These are phyloP conservation scores for Wickerhamomyces sp. DNA, from an alignment of 1,139 yeast genomes.

Conservation along the genomic window DNA sequence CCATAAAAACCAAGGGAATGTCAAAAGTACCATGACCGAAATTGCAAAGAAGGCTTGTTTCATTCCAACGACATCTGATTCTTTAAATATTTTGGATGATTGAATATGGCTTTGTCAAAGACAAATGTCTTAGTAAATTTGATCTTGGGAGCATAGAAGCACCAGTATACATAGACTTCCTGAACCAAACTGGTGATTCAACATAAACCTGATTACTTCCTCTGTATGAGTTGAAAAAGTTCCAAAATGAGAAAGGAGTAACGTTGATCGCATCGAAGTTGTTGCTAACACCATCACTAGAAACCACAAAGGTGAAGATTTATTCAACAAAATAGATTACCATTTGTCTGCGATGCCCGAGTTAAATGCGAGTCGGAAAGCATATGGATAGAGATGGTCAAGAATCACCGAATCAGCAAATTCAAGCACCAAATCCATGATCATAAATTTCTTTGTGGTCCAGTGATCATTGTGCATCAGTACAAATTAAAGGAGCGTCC, in stretches of 20 bases:
- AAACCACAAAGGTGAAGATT: too few species aligned
- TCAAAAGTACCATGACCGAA: conserved; percentile 81
- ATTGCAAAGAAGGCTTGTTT: conserved; percentile 73
- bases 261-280: conserved; percentile 1
- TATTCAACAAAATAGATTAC: too few species aligned
- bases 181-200: conserved; percentile 40
- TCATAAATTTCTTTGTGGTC: too few species aligned
- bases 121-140: conserved; percentile 74
- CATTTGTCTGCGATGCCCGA: conserved; percentile 35
- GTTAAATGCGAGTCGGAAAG: conserved; percentile 44
- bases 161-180: conserved; percentile 47
- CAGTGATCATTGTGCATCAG: too few species aligned
- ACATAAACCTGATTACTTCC: conserved; percentile 38
- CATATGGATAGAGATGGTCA: conserved; percentile 64
- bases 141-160: conserved; percentile 66
- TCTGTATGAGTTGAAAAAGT: conserved; percentile 15
- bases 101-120: conserved; percentile 83
- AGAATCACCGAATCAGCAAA: conserved; percentile 63
- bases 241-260: conserved; percentile 11
- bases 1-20: conserved; percentile 82
- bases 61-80: conserved; percentile 87
- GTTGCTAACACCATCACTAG: conserved; percentile 16
- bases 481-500: too few species aligned
- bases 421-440: conserved; percentile 89
- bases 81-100: conserved; percentile 93